Evolutionary conservation across 148 eudicot species (phyloP).

Genomic region (Hydrangea macrophylla): DNA sequence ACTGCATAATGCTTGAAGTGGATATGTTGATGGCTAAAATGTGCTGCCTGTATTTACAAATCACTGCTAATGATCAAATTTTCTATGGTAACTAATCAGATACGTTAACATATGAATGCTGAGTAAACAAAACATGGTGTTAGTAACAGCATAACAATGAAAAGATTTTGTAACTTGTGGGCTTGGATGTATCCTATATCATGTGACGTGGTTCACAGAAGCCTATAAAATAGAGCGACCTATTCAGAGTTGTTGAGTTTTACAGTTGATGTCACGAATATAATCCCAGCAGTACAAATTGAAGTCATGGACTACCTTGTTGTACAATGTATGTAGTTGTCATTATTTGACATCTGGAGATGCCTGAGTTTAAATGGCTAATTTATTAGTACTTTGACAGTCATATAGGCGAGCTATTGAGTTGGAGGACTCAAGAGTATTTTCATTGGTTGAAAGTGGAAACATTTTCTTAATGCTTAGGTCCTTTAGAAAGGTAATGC

Average conservation of each 20-base stretch:
- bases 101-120: neutral
- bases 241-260: too few species aligned
- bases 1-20: neutral
- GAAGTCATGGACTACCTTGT: neutral
- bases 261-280: neutral
- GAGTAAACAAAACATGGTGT: neutral
- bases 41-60: neutral
- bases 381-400: conserved; percentile 32
- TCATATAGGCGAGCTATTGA: conserved; percentile 93
- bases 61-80: neutral
- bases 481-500: conserved; percentile 69
- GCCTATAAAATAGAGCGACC: conserved; percentile 1
- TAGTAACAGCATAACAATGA: neutral
- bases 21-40: neutral
- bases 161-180: neutral
- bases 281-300: neutral
- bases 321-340: neutral
- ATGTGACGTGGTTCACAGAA: too few species aligned
- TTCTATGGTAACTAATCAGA: neutral
- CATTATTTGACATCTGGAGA: neutral
- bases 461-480: conserved; percentile 87
- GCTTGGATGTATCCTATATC: too few species aligned
- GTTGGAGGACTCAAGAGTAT: conserved; percentile 73
- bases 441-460: conserved; percentile 91
- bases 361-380: neutral